Evolutionary conservation across 1,284 basidiomycete species (phyloP).

Genomic region (Trichosporon asahii): DNA sequence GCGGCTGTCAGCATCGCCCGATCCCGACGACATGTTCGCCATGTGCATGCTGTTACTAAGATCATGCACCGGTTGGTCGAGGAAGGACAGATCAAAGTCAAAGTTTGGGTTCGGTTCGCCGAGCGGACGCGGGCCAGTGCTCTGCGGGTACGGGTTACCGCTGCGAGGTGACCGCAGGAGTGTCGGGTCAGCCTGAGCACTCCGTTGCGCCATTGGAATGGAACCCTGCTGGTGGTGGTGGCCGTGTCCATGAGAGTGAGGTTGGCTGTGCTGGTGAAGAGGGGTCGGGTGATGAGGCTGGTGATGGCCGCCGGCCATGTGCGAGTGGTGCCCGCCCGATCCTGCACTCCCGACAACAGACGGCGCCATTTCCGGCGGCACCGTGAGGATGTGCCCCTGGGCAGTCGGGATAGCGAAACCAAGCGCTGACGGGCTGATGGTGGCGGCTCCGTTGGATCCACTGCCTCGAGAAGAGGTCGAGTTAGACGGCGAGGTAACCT

Average conservation of each 20-base stretch:
- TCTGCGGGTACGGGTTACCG: constrained; percentile 18
- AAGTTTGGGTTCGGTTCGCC: constrained; percentile 20
- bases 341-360: background rate
- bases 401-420: constrained; percentile 13
- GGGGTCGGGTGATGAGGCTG: background rate
- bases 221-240: background rate
- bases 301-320: background rate
- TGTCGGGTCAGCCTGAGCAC: background rate
- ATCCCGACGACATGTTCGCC: constrained; percentile 2
- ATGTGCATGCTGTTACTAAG: constrained; percentile 19
- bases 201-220: background rate
- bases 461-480: background rate
- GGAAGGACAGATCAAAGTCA: constrained; percentile 26
- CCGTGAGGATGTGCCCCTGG: background rate
- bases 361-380: constrained; percentile 5
- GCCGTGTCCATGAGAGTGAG: background rate
- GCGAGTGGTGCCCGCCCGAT: background rate
- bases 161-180: constrained; percentile 1
- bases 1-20: background rate
- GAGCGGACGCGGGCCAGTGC: constrained; percentile 23
- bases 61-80: constrained; percentile 23
- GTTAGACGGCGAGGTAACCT: background rate
- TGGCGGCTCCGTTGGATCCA: constrained; percentile 5
- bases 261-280: constrained; percentile 1
- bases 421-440: constrained; percentile 12